Conservation (phyloP, 345 rosid genomes). For the Sisymbrium irio region DNA sequence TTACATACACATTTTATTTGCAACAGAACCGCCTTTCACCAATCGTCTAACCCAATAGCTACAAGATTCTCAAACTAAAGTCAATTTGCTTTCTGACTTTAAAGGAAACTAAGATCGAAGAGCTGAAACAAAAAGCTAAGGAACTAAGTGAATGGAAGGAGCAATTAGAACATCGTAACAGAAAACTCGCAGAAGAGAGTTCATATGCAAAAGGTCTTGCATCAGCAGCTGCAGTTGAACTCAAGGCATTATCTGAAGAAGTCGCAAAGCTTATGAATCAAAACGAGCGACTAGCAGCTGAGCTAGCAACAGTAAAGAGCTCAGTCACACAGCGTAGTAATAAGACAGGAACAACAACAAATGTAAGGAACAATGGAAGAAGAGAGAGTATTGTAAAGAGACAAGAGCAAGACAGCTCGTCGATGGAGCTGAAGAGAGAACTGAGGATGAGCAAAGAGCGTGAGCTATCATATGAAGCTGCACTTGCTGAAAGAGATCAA, state of each 20-base stretch:
- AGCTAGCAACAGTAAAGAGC: slow-evolving; percentile 64
- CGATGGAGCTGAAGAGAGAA: slow-evolving; percentile 77
- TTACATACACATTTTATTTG: slow-evolving; percentile 16
- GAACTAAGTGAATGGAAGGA: slow-evolving; percentile 63
- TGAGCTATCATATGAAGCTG: slow-evolving; percentile 81
- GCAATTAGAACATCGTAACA: slow-evolving; percentile 69
- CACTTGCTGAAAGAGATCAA: slow-evolving; percentile 73
- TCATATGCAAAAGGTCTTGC: slow-evolving; percentile 98
- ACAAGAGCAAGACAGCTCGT: slow-evolving; percentile 58
- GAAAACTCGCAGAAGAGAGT: slow-evolving; percentile 88
- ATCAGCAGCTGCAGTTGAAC: slow-evolving; percentile 99
- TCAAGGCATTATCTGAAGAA: slow-evolving; percentile 95
- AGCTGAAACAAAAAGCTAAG: slow-evolving; percentile 59
- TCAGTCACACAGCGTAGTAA: slow-evolving; percentile 51
- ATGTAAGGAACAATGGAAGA: slow-evolving; percentile 65
- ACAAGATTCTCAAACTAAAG: slow-evolving; percentile 19
- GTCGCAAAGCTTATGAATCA: slow-evolving; percentile 94
- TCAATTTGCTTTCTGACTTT: slow-evolving; percentile 2
- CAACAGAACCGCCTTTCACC: not conserved
- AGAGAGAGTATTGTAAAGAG: slow-evolving; percentile 47
- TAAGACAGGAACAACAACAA: slow-evolving; percentile 44
- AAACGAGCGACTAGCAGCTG: slow-evolving; percentile 73
- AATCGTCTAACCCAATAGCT: not conserved
- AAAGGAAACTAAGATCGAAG: slow-evolving; percentile 72
- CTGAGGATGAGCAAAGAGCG: slow-evolving; percentile 72